Percentiles rank a stretch among this genome's conserved stretches.
phyloP scores from a whole-genome alignment of 2,329 filamentous ascomycete species.

The Fusarium proliferatum region DNA sequence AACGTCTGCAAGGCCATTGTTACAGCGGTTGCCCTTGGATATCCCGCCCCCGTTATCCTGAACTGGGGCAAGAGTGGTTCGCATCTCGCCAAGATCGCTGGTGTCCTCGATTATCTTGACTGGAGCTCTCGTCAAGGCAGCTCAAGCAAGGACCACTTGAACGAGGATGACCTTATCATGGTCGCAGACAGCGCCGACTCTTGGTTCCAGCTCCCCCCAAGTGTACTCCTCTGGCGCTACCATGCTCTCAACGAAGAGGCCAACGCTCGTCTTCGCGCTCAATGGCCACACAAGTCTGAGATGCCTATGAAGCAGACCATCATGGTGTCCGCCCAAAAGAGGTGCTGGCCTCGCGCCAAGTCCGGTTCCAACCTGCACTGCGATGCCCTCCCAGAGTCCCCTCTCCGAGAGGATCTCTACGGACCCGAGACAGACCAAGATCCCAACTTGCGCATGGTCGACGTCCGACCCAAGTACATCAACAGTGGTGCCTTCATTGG shows the following conservation, averaged over 20 bases:
- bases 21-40: conserved; percentile 43
- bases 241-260: conserved; percentile 33
- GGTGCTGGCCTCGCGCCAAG: conserved; percentile 31
- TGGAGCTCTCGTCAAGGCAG: conserved; percentile 4
- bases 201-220: conserved; percentile 48
- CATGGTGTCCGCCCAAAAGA: conserved; percentile 39
- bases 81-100: conserved; percentile 45
- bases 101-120: conserved; percentile 44
- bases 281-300: conserved; percentile 12
- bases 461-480: conserved; percentile 42
- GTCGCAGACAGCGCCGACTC: conserved; percentile 45
- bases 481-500: conserved; percentile 47
- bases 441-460: conserved; percentile 13
- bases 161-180: conserved; percentile 44
- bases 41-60: conserved; percentile 44
- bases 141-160: conserved; percentile 21
- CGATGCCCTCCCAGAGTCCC: conserved; percentile 23
- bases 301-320: conserved; percentile 43
- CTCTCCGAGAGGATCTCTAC: conserved; percentile 38
- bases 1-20: conserved; percentile 45
- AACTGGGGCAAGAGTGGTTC: conserved; percentile 44
- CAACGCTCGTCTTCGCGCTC: conserved; percentile 23
- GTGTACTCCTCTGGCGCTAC: conserved; percentile 44
- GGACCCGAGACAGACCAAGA: conserved; percentile 33
- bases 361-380: conserved; percentile 35